A percentile compares a stretch with the other conserved stretches of the same genome.
These are phyloP conservation scores for Uromyces viciae-fabae DNA, from an alignment of 1,284 basidiomycete species.

Conservation along the genomic window DNA sequence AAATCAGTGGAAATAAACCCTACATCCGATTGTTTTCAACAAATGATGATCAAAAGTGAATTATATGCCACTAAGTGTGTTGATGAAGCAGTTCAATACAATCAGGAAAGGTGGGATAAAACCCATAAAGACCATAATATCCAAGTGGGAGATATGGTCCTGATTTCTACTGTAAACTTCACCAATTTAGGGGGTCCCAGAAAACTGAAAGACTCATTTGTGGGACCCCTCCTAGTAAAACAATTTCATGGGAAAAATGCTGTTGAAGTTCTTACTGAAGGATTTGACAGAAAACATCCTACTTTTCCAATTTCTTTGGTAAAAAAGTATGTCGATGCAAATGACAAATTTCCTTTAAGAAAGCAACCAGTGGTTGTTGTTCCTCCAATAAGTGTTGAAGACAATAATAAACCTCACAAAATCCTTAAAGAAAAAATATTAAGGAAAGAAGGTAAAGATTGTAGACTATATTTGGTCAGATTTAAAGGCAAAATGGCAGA, in stretches of 20 bases:
- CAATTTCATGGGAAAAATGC: constrained; percentile 3
- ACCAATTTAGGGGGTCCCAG: constrained; percentile 6
- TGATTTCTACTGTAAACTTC: constrained; percentile 1
- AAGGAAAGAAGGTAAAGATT: background rate
- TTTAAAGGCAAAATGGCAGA: background rate
- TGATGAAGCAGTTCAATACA: background rate
- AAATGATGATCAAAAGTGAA: background rate
- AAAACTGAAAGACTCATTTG: constrained; percentile 17
- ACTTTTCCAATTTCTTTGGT: background rate
- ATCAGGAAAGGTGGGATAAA: background rate
- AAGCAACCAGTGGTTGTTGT: too few relatives aligned
- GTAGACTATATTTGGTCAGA: background rate
- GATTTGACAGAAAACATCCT: constrained; percentile 12
- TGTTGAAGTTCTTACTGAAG: background rate
- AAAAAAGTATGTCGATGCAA: background rate
- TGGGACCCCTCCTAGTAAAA: background rate
- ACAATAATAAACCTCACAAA: background rate
- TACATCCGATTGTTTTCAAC: background rate
- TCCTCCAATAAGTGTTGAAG: background rate
- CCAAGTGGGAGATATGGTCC: background rate
- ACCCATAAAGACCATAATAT: background rate
- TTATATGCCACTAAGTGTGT: background rate
- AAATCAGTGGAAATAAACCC: background rate
- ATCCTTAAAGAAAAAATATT: background rate
- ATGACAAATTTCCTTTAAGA: background rate